phyloP scores from a whole-genome alignment of 1,284 basidiomycete species.

The Bjerkandera adusta region DNA sequence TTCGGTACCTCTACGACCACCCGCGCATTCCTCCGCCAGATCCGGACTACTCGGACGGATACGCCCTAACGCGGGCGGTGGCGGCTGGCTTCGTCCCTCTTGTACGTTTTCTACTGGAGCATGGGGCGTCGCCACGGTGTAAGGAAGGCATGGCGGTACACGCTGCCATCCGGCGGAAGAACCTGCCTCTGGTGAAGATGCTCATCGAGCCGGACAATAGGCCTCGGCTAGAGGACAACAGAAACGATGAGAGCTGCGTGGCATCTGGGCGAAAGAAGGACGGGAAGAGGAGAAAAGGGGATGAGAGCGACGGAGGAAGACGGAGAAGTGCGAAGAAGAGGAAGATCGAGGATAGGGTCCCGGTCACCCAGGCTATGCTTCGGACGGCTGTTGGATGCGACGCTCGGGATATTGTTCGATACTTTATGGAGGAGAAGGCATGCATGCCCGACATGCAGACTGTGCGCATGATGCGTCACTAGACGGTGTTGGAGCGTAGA shows the following conservation, averaged over 20 bases:
- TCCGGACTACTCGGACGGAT: slow-evolving; percentile 68
- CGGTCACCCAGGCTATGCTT: slow-evolving; percentile 57
- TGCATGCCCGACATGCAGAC: slow-evolving; percentile 72
- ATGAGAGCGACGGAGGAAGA: too few relatives aligned
- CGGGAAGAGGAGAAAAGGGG: slow-evolving; percentile 21
- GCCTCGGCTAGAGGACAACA: too few relatives aligned
- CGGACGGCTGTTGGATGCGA: slow-evolving; percentile 59
- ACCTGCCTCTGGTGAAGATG: slow-evolving; percentile 66
- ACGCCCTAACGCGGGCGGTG: slow-evolving; percentile 76
- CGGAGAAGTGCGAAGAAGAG: slow-evolving; percentile 43
- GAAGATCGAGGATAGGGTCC: slow-evolving; percentile 57
- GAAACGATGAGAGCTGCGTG: too few relatives aligned
- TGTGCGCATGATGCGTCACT: slow-evolving; percentile 42
- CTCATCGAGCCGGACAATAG: slow-evolving; percentile 61
- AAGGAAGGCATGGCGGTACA: slow-evolving; percentile 65
- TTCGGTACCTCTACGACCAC: slow-evolving; percentile 50
- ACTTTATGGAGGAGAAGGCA: slow-evolving; percentile 74
- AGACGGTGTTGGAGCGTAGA: too few relatives aligned
- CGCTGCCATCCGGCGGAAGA: slow-evolving; percentile 70
- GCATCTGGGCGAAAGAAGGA: neutral
- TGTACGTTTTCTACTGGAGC: slow-evolving; percentile 62
- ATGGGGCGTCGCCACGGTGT: slow-evolving; percentile 67
- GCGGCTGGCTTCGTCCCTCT: slow-evolving; percentile 61
- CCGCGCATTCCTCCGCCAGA: slow-evolving; percentile 41
- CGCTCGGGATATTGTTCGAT: slow-evolving; percentile 69